Base-by-base conservation (phyloP, 495 filamentous ascomycete genomes). In the Talaromyces trachyspermus region DNA sequence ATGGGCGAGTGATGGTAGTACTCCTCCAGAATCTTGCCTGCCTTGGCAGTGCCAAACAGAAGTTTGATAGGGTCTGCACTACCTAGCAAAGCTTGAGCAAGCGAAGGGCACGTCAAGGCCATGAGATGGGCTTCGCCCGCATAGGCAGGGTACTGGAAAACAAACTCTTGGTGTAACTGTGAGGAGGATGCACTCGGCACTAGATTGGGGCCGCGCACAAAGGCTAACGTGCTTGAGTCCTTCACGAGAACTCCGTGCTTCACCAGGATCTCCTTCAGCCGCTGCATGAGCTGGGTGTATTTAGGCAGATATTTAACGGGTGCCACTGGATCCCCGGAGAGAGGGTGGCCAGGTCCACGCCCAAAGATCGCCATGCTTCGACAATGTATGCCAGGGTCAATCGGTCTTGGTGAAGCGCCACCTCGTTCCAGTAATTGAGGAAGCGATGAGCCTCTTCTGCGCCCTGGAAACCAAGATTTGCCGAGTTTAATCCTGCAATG, bases 301-400 rank as follows among this genome's bases (percentile, higher is more conserved):
- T 57, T 61, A 1, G 50, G 49, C 1, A 60, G 43, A 42, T 46
- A 38, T 12, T 43, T 18, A 0, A 30, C 27, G 27, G 12, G 27
- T 7, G 27, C 7, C 12, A 30, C 27, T 12, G 6, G 27, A 6
- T 30, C 27, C 27, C 27, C 7, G 27, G 27, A 12, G 27, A 6
- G 27, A 30, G 12, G 7, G 25, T 17, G 4, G 24, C 26, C 6
- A 72, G 19, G 11, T 68, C 51, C 18, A 43, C 53, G 1, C 62
- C 68, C 1, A 74, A 45, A 20, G 35, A 32, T 3, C 35, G 39
- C 30, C 71, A 72, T 3, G 61, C 66, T 36, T 69, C 62, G 9
- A 60, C 45, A 4, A 64, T 58, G 40, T 72, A 73, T 12, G 58
- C 55, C 1, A 64, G 41, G 0, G 69, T 51, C 0, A 73, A 55